Evolutionary conservation across 2,329 filamentous ascomycete genomes (phyloP), one percentile per base, ranked within the genome.

Genomic region (Colletotrichum brevisporum): DNA sequence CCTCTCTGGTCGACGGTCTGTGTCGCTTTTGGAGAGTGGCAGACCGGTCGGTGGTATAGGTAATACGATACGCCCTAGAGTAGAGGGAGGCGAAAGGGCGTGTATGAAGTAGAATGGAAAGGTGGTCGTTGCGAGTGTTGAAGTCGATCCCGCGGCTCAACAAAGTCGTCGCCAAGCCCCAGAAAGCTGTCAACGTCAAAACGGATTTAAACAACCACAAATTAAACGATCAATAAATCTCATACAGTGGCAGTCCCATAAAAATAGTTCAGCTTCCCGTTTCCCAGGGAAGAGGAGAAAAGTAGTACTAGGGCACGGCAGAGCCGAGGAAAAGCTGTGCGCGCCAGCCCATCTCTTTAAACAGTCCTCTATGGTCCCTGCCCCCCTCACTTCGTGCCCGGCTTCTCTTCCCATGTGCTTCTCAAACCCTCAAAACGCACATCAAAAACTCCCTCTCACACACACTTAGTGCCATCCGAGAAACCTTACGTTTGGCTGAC

Each of bases 101-200:
- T 36, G 31, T 26, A 27, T 36, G 18, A 43, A 36, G 50, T 62
- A 31, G 18, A n/a, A n/a, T 16, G 48, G 48, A 43, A 43, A 43
- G 52, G 21, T 15, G 60, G 60, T 63, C 51, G 52, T 55, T 63
- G 31, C 61, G 59, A 59, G 61, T 65, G 31, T 36, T 36, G 16
- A 59, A 69, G 66, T 69, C 66, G 66, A 54, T 66, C 66, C 66
- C 65, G 66, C 66, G 61, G 66, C 66, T 69, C 41, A 59, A 67
- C 52, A 56, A 52, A 9, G 31, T 68, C 60, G 31, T 43, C 31
- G 54, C 54, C 31, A 65, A 64, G 61, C 39, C 61, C 18, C 18
- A 48, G 43, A 36, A 36, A 58, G 53, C 41, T 68, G 54, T 69
- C 61, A 51, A 65, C n/a, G 54, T 69, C 31, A 50, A 64, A 62